A percentile compares a stretch with the other conserved stretches of the same genome.
Conservation (phyloP, 441 rosid genomes). For the Raphanus hybrid region DNA sequence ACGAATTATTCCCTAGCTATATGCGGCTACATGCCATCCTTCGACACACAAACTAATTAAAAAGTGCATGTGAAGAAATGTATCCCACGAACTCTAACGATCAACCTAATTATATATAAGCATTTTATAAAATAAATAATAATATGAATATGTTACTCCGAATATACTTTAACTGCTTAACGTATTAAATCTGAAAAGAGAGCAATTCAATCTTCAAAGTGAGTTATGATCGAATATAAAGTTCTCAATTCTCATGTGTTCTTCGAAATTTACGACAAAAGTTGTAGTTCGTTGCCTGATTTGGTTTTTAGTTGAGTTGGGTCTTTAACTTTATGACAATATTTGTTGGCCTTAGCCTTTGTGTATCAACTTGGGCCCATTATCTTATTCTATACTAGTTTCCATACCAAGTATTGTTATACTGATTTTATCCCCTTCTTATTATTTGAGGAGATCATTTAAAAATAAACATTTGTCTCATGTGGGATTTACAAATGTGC, state of each 20-base stretch:
- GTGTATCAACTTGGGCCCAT: constrained; percentile 14
- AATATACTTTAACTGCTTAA: not conserved
- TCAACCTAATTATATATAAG: not conserved
- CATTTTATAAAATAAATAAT: not conserved
- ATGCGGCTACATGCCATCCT: constrained; percentile 12
- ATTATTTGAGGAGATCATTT: too few species aligned
- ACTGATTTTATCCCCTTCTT: too few species aligned
- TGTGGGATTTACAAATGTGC: too few species aligned
- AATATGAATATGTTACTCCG: constrained; percentile 3
- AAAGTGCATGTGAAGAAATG: constrained; percentile 21
- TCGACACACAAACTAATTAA: not conserved
- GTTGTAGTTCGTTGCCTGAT: not conserved
- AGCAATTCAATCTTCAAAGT: not conserved
- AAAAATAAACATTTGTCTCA: too few species aligned
- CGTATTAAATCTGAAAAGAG: not conserved
- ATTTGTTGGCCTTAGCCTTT: not conserved
- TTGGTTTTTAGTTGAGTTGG: not conserved
- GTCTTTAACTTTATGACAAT: not conserved
- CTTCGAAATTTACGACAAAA: too few species aligned
- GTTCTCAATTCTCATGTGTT: too few species aligned
- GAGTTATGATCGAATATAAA: too few species aligned
- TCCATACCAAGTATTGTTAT: too few species aligned
- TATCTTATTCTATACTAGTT: not conserved
- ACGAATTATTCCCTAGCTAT: constrained; percentile 18
- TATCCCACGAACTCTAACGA: constrained; percentile 28